Evolutionary conservation across 371 early-diverging fungal genomes (phyloP).

Genomic region (Blastocladiella emersonii): DNA sequence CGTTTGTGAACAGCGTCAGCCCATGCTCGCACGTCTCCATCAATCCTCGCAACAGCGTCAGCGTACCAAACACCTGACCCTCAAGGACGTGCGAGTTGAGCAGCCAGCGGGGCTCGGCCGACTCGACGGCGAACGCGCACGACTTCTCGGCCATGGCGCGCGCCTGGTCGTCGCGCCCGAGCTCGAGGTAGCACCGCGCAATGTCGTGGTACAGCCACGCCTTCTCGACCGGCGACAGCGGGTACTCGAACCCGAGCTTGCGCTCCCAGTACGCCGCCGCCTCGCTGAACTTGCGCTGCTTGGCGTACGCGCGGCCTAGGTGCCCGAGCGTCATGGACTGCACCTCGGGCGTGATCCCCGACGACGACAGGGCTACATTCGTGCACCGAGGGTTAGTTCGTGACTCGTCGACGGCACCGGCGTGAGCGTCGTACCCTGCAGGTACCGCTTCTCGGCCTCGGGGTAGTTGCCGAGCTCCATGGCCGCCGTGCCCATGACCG

Average conservation of each 20-base stretch:
- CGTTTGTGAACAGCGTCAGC: not conserved
- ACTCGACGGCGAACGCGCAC: not conserved
- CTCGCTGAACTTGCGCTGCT: not conserved
- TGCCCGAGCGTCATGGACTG: not conserved
- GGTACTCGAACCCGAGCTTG: not conserved
- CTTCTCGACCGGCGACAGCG: not conserved
- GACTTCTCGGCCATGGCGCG: not conserved
- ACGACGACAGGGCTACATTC: not conserved
- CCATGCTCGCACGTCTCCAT: not conserved
- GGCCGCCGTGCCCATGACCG: not conserved
- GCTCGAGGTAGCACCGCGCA: not conserved
- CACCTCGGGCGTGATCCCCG: not conserved
- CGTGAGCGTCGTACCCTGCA: not conserved
- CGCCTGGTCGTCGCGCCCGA: not conserved
- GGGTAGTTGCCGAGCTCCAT: not conserved
- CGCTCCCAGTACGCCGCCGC: not conserved
- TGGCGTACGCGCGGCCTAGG: conserved; percentile 1
- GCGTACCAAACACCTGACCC: not conserved
- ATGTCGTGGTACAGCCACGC: conserved; percentile 5
- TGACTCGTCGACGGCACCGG: too few relatives aligned
- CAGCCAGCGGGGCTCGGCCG: not conserved
- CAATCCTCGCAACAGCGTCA: not conserved
- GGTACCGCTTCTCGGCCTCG: not conserved
- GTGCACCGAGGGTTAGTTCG: too few relatives aligned
- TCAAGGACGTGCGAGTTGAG: not conserved